Conservation (phyloP, 2,329 filamentous ascomycete genomes). For the Aureobasidium vineae region DNA sequence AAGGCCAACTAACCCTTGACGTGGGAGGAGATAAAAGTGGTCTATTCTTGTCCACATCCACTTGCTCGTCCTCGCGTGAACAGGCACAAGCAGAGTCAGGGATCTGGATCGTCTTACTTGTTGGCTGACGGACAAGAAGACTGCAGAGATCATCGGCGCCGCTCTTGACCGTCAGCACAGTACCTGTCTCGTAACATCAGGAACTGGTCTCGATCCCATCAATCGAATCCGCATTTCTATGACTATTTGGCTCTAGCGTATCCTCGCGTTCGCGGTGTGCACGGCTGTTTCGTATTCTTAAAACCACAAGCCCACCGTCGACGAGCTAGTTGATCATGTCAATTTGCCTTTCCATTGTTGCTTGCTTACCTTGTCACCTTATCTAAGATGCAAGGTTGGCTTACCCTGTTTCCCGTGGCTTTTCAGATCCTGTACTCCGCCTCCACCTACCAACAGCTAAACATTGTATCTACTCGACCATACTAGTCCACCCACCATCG, state of each 20-base stretch:
- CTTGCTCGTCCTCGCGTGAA: neutral
- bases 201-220: constrained; percentile 15
- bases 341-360: constrained; percentile 20
- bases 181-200: constrained; percentile 3
- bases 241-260: constrained; percentile 23
- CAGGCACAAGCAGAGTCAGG: neutral
- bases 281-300: constrained; percentile 25
- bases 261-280: constrained; percentile 11
- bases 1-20: neutral
- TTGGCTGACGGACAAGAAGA: neutral
- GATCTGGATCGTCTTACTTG: neutral
- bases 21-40: neutral
- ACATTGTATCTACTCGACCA: neutral
- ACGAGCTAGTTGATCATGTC: constrained; percentile 16
- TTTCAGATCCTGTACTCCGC: constrained; percentile 16
- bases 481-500: neutral
- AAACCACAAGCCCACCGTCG: constrained; percentile 16
- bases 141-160: constrained; percentile 10
- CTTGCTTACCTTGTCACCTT: constrained; percentile 23
- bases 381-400: constrained; percentile 25
- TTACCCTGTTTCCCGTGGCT: constrained; percentile 18
- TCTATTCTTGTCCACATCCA: constrained; percentile 18
- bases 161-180: neutral
- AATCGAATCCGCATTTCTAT: constrained; percentile 3
- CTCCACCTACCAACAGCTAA: constrained; percentile 11